These are phyloP conservation scores for Saccharomycopsis hybrid DNA, from an alignment of 1,139 yeast genomes.

Conservation along the genomic window DNA sequence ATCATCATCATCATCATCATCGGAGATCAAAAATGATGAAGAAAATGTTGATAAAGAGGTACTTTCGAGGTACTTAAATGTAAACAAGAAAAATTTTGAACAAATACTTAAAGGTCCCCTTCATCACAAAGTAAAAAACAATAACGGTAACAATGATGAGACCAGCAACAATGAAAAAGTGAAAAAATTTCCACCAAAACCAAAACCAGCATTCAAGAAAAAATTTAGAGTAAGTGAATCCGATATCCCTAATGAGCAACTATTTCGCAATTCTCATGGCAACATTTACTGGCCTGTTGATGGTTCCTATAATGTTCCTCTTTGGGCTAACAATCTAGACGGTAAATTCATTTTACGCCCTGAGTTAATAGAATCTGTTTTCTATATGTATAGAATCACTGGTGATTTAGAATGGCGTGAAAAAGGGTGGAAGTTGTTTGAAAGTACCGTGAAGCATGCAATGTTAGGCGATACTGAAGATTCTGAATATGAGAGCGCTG, in stretches of 20 bases:
- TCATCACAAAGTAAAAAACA: no score
- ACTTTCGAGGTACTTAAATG: no score
- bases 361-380: constrained; percentile 69
- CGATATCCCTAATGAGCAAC: constrained; percentile 1
- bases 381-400: constrained; percentile 66
- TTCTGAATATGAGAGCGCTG: no score
- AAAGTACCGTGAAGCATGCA: constrained; percentile 41
- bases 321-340: constrained; percentile 36
- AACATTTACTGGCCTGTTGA: constrained; percentile 13
- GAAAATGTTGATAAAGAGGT: background rate
- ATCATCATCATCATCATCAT: no score
- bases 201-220: constrained; percentile 1
- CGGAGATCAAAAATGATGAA: constrained; percentile 3
- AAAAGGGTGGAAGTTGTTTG: constrained; percentile 62
- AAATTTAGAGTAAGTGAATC: constrained; percentile 4
- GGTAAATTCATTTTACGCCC: constrained; percentile 60
- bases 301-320: constrained; percentile 29
- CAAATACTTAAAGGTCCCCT: background rate
- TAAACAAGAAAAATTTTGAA: constrained; percentile 12
- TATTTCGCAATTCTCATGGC: constrained; percentile 4
- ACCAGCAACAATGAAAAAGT: background rate
- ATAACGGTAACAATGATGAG: no score
- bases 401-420: constrained; percentile 67
- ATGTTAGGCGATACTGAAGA: no score
- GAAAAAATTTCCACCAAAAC: constrained; percentile 14